A percentile compares a stretch with the other conserved stretches of the same genome.
Conservation (phyloP, 2,329 filamentous ascomycete genomes). For the Diaporthe humulicola region DNA sequence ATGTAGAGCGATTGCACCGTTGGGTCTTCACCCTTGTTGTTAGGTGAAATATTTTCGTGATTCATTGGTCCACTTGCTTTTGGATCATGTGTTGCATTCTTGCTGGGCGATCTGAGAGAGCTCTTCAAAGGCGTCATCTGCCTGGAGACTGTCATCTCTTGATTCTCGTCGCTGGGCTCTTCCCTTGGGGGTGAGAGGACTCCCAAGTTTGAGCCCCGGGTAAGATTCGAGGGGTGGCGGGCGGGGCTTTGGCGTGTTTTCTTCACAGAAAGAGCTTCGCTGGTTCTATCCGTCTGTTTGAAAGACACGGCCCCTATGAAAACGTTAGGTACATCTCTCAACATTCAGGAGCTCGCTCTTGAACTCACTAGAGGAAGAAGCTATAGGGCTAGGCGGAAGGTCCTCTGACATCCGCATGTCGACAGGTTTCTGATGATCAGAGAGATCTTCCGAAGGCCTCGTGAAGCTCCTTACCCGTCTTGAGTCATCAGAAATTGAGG, state of each 20-base stretch:
- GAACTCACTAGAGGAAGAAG: slow-evolving; percentile 18
- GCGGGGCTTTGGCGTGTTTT: slow-evolving; percentile 34
- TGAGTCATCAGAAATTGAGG: slow-evolving; percentile 37
- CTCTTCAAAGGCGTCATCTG: slow-evolving; percentile 33
- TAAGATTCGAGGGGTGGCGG: slow-evolving; percentile 17
- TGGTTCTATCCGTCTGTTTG: slow-evolving; percentile 37
- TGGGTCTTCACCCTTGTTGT: background rate
- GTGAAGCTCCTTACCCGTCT: slow-evolving; percentile 29
- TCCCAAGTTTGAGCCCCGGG: background rate
- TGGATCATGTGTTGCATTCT: background rate
- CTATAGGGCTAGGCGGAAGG: background rate
- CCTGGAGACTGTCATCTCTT: background rate
- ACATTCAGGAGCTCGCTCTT: background rate
- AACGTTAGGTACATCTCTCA: slow-evolving; percentile 12
- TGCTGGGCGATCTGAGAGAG: slow-evolving; percentile 32
- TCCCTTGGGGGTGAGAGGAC: slow-evolving; percentile 31
- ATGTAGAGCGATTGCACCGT: background rate
- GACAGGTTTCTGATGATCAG: background rate
- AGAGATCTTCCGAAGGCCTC: slow-evolving; percentile 23
- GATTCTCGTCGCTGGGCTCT: slow-evolving; percentile 21
- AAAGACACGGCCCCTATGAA: slow-evolving; percentile 37
- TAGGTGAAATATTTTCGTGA: background rate
- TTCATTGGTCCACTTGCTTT: background rate
- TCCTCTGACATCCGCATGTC: background rate
- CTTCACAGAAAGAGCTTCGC: slow-evolving; percentile 38